phyloP scores from a whole-genome alignment of 345 rosid genomes.

The Salix purpurea region DNA sequence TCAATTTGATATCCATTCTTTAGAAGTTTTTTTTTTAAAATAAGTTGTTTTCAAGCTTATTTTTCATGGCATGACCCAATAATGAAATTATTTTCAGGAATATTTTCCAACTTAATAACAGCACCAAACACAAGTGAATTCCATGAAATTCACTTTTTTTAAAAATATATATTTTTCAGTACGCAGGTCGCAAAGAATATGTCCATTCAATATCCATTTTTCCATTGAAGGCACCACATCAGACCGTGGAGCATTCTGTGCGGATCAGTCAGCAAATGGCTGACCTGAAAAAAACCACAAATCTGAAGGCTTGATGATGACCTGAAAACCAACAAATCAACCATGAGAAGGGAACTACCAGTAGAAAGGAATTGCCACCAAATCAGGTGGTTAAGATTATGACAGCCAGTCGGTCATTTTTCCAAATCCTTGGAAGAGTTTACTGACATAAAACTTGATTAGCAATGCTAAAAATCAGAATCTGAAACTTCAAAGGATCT shows the following conservation, averaged over 20 bases:
- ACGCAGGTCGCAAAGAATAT: background rate
- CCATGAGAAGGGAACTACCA: background rate
- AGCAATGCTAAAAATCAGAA: background rate
- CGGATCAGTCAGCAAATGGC: background rate
- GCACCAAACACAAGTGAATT: no score
- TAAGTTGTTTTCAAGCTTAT: no score
- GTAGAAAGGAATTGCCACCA: no score
- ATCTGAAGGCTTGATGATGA: background rate
- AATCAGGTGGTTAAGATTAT: background rate
- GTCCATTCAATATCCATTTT: background rate
- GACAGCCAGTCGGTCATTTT: background rate
- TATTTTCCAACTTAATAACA: no score
- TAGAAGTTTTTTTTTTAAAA: no score
- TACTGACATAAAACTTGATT: background rate
- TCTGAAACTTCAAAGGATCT: background rate
- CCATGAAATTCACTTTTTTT: no score
- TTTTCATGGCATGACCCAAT: no score
- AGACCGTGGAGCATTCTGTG: background rate
- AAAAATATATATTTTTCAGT: no score
- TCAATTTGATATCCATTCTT: no score
- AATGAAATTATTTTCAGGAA: no score
- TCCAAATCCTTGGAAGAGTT: background rate
- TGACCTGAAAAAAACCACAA: background rate
- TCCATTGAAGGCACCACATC: background rate
- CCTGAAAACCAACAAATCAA: background rate